Conservation (phyloP, 495 filamentous ascomycete species). For the Annulohypoxylon moriforme region DNA sequence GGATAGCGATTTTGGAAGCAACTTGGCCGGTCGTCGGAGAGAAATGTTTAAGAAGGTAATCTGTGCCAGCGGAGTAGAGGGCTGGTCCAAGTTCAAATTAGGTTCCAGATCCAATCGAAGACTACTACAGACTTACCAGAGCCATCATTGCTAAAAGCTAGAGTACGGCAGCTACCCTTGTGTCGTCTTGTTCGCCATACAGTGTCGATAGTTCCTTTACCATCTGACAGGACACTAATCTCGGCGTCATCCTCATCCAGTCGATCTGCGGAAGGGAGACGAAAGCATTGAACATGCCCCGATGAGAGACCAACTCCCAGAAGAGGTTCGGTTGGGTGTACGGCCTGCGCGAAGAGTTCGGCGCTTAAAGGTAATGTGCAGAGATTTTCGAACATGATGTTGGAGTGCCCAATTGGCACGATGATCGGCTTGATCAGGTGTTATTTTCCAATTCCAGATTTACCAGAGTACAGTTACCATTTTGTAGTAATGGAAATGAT, state of each 20-base stretch:
- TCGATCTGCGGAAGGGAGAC: conserved; percentile 71
- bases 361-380: conserved; percentile 88
- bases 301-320: conserved; percentile 85
- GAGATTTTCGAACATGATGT: conserved; percentile 78
- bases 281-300: conserved; percentile 88
- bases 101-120: conserved; percentile 18
- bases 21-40: conserved; percentile 83
- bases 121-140: conserved; percentile 54
- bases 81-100: conserved; percentile 48
- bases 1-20: conserved; percentile 77
- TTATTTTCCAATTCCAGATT: background rate
- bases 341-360: conserved; percentile 88
- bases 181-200: conserved; percentile 89
- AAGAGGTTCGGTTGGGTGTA: conserved; percentile 85
- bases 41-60: conserved; percentile 90
- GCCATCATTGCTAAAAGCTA: conserved; percentile 83
- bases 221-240: conserved; percentile 65
- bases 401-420: background rate
- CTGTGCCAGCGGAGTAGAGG: conserved; percentile 90
- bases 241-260: conserved; percentile 58
- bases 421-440: background rate
- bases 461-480: background rate
- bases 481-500: background rate
- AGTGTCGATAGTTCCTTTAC: conserved; percentile 80
- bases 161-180: conserved; percentile 87